Conservation (phyloP, 768 basidiomycete genomes). For the Leccinum variicolor region DNA sequence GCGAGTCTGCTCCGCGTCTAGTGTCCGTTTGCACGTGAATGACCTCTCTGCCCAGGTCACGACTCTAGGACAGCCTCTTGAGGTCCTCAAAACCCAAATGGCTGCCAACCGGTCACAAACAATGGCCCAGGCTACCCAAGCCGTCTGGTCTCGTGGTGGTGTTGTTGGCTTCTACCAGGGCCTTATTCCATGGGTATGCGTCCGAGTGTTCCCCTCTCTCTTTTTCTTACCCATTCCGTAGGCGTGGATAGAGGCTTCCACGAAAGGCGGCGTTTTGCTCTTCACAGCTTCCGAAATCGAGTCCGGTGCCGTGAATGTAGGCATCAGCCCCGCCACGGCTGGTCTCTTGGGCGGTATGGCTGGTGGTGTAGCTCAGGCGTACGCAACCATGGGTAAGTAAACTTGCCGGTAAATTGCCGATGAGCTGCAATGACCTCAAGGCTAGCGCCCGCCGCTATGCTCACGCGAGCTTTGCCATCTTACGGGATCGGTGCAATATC, state of each 20-base stretch:
- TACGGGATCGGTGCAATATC: slow-evolving; percentile 5
- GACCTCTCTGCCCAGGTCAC: slow-evolving; percentile 65
- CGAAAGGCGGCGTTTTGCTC: slow-evolving; percentile 93
- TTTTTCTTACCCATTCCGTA: slow-evolving; percentile 28
- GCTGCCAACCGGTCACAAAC: slow-evolving; percentile 92
- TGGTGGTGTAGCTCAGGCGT: slow-evolving; percentile 56
- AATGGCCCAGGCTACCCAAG: slow-evolving; percentile 80
- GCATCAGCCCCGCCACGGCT: slow-evolving; percentile 74
- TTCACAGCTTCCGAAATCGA: slow-evolving; percentile 98
- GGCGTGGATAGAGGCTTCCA: slow-evolving; percentile 99
- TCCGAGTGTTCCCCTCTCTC: neutral
- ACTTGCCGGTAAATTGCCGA: neutral
- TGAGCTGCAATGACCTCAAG: slow-evolving; percentile 16
- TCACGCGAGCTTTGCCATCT: slow-evolving; percentile 12
- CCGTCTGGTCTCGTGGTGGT: slow-evolving; percentile 92
- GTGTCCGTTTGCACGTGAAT: neutral
- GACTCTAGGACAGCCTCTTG: slow-evolving; percentile 95
- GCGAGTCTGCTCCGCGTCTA: slow-evolving; percentile 41
- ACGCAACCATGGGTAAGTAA: slow-evolving; percentile 71
- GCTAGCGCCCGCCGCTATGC: slow-evolving; percentile 19
- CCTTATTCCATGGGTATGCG: slow-evolving; percentile 92
- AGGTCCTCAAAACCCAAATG: slow-evolving; percentile 99
- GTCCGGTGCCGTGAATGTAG: slow-evolving; percentile 55
- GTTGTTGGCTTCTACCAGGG: slow-evolving; percentile 93
- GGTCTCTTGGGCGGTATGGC: slow-evolving; percentile 97